Base-by-base conservation (phyloP, 305 asterid genomes). In the Solanum hybrid region DNA sequence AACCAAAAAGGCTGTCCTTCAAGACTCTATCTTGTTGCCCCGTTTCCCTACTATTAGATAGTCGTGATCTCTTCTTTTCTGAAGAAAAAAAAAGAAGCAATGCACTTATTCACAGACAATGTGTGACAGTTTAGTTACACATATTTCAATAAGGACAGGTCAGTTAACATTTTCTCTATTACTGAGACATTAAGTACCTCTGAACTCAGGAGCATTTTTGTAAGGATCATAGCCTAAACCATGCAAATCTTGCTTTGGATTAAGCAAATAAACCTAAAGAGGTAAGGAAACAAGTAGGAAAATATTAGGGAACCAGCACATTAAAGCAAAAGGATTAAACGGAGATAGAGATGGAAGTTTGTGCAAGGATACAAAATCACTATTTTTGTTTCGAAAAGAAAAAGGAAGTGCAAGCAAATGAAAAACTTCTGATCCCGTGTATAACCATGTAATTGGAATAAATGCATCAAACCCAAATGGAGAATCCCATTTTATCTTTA, bases 211-310 rank as follows among this genome's bases (percentile, higher is more conserved):
- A 91, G 99, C 99, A 90, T 95, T 95, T 95, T 95, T 97, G 95
- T 92, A 97, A 82, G 99, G 99, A 92, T 97, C 99, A 90, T 92
- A 97, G 90, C 99, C 99, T 91, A 97, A 93, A 80, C 99, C 99
- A 93, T 94, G 88, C 90, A 94, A 90, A 92, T 97, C 98, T 92
- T 94, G 96, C 95, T 97, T 97, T 29, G 98, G 99, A 89, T 94
- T 95, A 88, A 94, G 91, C 36, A 96, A 97, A 91, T 93, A 95
- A 88, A 92, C 97, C 99, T 97, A 92, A 89, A 78, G 82, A 72
- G 51, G 51, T 78, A 35, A 78, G 31, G 20, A 78, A 78, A 78
- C 56, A 36, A 78, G 89, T 10, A 5, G 36, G 46, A 35, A 16
- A 85, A 32, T 31, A 66, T 66, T 27, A 88, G 85, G 71, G 29